phyloP scores from a whole-genome alignment of 2,329 filamentous ascomycete genomes.

The Talaromyces sp. region DNA sequence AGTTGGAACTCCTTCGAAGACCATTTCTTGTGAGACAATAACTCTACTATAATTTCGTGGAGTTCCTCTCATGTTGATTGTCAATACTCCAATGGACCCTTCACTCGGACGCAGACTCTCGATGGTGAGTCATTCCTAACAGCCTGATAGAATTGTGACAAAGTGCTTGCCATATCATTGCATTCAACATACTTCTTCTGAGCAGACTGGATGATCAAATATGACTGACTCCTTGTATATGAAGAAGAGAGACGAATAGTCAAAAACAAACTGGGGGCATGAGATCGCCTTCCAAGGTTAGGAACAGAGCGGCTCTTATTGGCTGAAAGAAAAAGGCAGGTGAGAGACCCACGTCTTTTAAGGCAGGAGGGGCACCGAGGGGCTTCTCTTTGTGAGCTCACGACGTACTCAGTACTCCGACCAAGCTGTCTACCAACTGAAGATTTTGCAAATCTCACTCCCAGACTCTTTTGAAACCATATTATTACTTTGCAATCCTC shows the following conservation, averaged over 20 bases:
- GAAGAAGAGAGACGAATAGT: background rate
- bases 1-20: too few species aligned
- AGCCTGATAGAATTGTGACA: background rate
- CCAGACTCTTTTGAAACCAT: background rate
- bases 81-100: too few species aligned
- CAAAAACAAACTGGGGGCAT: background rate
- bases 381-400: background rate
- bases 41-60: too few species aligned
- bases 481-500: background rate
- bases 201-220: background rate
- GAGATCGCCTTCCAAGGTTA: background rate
- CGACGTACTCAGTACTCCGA: background rate
- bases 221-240: background rate
- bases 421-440: background rate
- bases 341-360: background rate
- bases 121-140: background rate
- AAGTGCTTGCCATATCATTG: background rate
- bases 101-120: too few species aligned
- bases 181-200: background rate
- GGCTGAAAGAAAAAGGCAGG: background rate
- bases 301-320: background rate
- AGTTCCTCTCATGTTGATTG: too few species aligned
- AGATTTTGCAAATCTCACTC: background rate
- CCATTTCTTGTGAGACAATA: too few species aligned
- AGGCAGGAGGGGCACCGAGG: slow-evolving; percentile 3